Evolutionary conservation across 176 grass and related monocot genomes (phyloP), one percentile per base, ranked within the genome.

Genomic region (Avena eriantha): DNA sequence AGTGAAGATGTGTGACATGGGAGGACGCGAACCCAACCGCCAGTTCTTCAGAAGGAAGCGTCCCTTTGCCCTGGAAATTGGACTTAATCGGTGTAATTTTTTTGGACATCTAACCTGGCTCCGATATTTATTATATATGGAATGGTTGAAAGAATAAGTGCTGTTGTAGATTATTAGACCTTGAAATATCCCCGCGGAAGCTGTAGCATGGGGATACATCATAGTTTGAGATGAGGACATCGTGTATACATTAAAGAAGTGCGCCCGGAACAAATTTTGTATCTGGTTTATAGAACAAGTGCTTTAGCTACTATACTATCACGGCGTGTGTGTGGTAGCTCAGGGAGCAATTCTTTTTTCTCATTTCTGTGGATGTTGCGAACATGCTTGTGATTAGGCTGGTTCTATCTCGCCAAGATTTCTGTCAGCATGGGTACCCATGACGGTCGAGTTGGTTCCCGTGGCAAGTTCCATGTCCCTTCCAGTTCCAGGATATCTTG

Each of bases 61-160:
- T 76, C 36, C 50, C 69, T 47, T 82, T 82, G 63, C 67, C 67
- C 84, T 76, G 16, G 45, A 85, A 43, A 78, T 64, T 85, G 63
- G 86, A 55, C 50, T 85, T 34, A 48, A 78, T 88, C 90, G 12
- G 13, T 91, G 86, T 85, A 88, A 91, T 88, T 91, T 86, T 91
- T 86, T 91, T 91, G 88, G 82, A 91, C 90, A 77, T 91, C 90
- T 88, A 88, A 91, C 78, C 79, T 90, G 73, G 31, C 63, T 43
- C 84, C n/a, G 8, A 78, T 91, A 88, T 88, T 90, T 91, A 88
- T 91, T 72, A 56, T 34, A 84, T 91, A 47, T 41, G 7, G 81
- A 21, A 85, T 76, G 77, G 61, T 78, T 80, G 78, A 69, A 82
- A 54, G 51, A 82, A 88, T 88, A 88, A 91, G 33, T 31, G 29